Conservation (phyloP, 2,329 filamentous ascomycete genomes). For the Trichoderma sp. region DNA sequence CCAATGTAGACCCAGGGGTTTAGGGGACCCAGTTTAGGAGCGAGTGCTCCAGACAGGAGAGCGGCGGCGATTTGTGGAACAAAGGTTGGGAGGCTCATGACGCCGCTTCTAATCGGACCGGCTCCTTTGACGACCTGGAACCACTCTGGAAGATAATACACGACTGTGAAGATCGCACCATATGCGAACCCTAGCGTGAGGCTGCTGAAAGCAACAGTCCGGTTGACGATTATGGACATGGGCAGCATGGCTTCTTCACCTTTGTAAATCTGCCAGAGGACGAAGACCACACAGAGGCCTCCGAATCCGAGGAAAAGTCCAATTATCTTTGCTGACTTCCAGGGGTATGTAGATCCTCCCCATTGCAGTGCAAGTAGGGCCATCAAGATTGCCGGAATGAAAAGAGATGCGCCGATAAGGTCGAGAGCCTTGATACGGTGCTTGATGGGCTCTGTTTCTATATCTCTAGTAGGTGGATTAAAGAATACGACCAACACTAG, state of each 20-base stretch:
- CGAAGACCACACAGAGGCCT: background rate
- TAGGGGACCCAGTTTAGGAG: background rate
- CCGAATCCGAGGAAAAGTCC: background rate
- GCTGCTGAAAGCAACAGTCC: background rate
- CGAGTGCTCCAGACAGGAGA: background rate
- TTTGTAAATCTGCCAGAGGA: background rate
- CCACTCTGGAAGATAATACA: background rate
- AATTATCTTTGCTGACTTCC: conserved; percentile 33
- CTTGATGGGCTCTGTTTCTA: background rate
- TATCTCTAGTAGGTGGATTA: background rate
- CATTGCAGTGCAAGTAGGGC: conserved; percentile 58
- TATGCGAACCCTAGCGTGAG: background rate
- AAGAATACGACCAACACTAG: background rate
- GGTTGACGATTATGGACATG: background rate
- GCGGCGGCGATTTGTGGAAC: background rate
- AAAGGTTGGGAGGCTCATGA: background rate
- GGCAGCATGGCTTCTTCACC: background rate
- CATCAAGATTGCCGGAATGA: conserved; percentile 53
- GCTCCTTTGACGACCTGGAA: background rate
- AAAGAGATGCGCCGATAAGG: conserved; percentile 46
- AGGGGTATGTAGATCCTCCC: conserved; percentile 55
- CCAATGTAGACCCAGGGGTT: background rate
- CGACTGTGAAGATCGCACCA: background rate
- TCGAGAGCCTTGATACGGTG: background rate
- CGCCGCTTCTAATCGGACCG: background rate